Conservation (phyloP, 2,329 filamentous ascomycete species). For the Trichoderma sp. region DNA sequence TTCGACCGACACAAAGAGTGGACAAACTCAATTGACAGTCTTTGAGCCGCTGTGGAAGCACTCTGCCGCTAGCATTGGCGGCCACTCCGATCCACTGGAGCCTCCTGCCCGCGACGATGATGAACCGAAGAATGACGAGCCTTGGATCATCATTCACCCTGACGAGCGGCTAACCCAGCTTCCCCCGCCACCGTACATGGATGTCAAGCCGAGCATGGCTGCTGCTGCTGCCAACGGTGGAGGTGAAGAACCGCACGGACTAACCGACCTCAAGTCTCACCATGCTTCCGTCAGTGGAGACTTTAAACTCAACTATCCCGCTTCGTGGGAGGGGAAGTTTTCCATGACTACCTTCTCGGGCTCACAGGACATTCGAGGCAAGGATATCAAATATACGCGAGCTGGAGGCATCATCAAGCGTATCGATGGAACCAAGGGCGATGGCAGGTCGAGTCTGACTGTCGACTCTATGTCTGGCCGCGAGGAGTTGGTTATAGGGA, state of each 20-base stretch:
- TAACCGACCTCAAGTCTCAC: slow-evolving; percentile 38
- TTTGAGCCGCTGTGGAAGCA: slow-evolving; percentile 45
- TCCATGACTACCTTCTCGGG: slow-evolving; percentile 41
- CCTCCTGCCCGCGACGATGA: slow-evolving; percentile 12
- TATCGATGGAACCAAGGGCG: slow-evolving; percentile 43
- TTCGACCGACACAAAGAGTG: slow-evolving; percentile 45
- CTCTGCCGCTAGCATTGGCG: neutral
- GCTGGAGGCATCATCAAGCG: slow-evolving; percentile 34
- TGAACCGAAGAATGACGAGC: slow-evolving; percentile 19
- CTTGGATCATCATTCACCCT: slow-evolving; percentile 24
- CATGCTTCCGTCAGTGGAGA: slow-evolving; percentile 47
- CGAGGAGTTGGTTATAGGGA: slow-evolving; percentile 30
- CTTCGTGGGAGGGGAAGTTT: slow-evolving; percentile 49
- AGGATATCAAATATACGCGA: slow-evolving; percentile 40
- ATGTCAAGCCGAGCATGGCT: neutral
- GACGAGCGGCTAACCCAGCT: neutral
- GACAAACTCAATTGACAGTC: slow-evolving; percentile 38
- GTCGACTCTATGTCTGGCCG: slow-evolving; percentile 34
- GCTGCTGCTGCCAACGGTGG: neutral
- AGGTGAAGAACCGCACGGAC: slow-evolving; percentile 19
- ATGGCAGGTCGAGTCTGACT: slow-evolving; percentile 33
- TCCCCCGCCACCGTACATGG: neutral
- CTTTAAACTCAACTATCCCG: slow-evolving; percentile 45
- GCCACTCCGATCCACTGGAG: neutral
- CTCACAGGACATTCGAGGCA: slow-evolving; percentile 38